A percentile compares a stretch with the other conserved stretches of the same genome.
phyloP scores from a whole-genome alignment of 2,329 filamentous ascomycete genomes.

The Ampelomyces quisqualis region DNA sequence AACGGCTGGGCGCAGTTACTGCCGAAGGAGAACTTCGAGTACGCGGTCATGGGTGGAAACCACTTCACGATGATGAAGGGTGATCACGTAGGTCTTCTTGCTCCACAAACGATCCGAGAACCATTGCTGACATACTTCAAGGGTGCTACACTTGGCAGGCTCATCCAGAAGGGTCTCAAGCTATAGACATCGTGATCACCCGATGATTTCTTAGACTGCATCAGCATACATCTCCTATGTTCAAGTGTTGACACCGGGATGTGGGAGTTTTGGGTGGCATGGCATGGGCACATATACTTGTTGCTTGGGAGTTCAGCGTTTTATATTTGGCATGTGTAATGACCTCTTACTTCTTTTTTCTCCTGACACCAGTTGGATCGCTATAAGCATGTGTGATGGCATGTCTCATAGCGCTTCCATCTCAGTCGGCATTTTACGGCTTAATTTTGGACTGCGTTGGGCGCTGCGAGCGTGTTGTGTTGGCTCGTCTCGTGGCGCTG shows the following conservation, averaged over 20 bases:
- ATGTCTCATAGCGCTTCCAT: too few species aligned
- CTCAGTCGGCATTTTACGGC: too few species aligned
- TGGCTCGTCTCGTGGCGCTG: constrained; percentile 1
- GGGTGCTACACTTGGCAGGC: constrained; percentile 45
- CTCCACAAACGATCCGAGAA: neutral
- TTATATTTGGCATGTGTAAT: neutral
- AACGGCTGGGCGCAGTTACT: constrained; percentile 70
- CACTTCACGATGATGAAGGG: constrained; percentile 79
- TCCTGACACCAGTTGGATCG: too few species aligned
- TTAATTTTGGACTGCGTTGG: too few species aligned
- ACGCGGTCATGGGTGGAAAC: constrained; percentile 68
- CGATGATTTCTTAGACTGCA: constrained; percentile 16
- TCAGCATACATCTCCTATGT: constrained; percentile 37
- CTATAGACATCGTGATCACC: constrained; percentile 20
- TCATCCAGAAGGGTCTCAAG: constrained; percentile 48
- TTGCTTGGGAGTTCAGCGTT: constrained; percentile 9
- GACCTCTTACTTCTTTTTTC: too few species aligned
- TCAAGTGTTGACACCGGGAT: constrained; percentile 39
- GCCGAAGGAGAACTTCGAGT: constrained; percentile 61
- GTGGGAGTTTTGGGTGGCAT: constrained; percentile 26
- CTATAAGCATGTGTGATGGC: too few species aligned
- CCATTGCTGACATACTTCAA: constrained; percentile 29
- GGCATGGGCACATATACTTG: constrained; percentile 1
- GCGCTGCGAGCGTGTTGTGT: constrained; percentile 4
- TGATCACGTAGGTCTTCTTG: constrained; percentile 45